phyloP scores from a whole-genome alignment of 2,329 filamentous ascomycete species.

The Leptographium flavum region DNA sequence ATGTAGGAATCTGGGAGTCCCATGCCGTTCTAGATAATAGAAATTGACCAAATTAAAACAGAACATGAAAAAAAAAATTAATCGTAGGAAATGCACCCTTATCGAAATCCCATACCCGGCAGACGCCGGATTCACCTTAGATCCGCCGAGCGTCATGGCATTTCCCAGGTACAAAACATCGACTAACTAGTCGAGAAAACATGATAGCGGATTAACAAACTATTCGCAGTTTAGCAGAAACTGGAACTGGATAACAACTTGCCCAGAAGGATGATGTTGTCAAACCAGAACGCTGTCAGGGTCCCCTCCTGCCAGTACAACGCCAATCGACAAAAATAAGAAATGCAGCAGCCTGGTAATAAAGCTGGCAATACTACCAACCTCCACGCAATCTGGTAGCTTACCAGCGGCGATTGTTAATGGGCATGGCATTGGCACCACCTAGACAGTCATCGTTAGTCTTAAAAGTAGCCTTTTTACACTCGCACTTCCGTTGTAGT shows the following conservation, averaged over 20 bases:
- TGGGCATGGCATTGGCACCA: conserved; percentile 34
- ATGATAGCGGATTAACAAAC: background rate
- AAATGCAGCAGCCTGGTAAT: background rate
- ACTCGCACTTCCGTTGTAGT: background rate
- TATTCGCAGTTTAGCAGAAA: background rate
- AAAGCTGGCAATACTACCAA: background rate
- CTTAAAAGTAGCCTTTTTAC: background rate
- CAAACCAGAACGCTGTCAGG: background rate
- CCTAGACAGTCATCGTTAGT: conserved; percentile 5
- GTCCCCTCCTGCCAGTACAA: background rate
- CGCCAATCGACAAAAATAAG: background rate
- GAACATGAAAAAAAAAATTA: no score
- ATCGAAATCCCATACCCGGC: background rate
- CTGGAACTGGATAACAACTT: background rate
- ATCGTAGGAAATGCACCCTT: no score
- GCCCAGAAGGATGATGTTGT: background rate
- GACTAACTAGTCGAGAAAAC: background rate
- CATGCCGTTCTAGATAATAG: no score
- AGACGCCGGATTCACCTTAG: no score
- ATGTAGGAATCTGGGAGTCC: no score
- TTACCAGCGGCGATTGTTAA: conserved; percentile 38
- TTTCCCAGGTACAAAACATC: no score
- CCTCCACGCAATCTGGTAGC: conserved; percentile 3
- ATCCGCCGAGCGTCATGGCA: no score
- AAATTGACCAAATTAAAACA: no score